phyloP scores from a whole-genome alignment of 352 stramenopile genomes.

The Thalassiosira exigua region DNA sequence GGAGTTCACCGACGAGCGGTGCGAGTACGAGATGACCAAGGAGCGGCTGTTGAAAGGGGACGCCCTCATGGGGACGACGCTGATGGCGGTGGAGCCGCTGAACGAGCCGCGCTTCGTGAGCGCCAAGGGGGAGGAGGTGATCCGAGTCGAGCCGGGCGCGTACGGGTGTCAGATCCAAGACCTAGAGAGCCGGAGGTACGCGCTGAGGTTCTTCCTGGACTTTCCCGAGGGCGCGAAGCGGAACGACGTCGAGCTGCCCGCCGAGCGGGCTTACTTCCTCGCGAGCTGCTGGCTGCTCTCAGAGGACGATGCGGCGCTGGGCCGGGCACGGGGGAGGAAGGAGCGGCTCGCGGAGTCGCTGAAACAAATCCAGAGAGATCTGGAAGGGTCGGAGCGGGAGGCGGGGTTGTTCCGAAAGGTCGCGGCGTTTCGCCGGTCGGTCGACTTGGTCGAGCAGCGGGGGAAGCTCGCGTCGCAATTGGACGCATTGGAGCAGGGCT shows the following conservation, averaged over 20 bases:
- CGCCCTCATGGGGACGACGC: neutral
- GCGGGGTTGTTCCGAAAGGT: slow-evolving; percentile 27
- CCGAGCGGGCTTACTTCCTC: slow-evolving; percentile 45
- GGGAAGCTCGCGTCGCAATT: slow-evolving; percentile 32
- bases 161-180: slow-evolving; percentile 39
- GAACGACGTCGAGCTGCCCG: slow-evolving; percentile 49
- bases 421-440: slow-evolving; percentile 32
- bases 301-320: neutral
- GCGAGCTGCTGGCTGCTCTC: slow-evolving; percentile 15
- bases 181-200: slow-evolving; percentile 33
- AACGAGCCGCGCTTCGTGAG: slow-evolving; percentile 49
- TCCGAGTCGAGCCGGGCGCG: slow-evolving; percentile 39
- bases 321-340: neutral
- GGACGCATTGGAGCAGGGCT: slow-evolving; percentile 39
- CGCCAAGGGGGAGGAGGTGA: slow-evolving; percentile 23
- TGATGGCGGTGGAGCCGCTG: slow-evolving; percentile 26
- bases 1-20: slow-evolving; percentile 36
- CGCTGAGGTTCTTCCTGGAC: slow-evolving; percentile 60
- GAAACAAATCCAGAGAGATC: neutral
- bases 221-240: slow-evolving; percentile 20
- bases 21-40: slow-evolving; percentile 43
- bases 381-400: neutral
- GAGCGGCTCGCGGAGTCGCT: slow-evolving; percentile 12
- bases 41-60: slow-evolving; percentile 39
- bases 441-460: slow-evolving; percentile 30